A percentile compares a stretch with the other conserved stretches of the same genome.
phyloP scores from a whole-genome alignment of 805 yeast species.

The Zygotorulaspora danielsina region DNA sequence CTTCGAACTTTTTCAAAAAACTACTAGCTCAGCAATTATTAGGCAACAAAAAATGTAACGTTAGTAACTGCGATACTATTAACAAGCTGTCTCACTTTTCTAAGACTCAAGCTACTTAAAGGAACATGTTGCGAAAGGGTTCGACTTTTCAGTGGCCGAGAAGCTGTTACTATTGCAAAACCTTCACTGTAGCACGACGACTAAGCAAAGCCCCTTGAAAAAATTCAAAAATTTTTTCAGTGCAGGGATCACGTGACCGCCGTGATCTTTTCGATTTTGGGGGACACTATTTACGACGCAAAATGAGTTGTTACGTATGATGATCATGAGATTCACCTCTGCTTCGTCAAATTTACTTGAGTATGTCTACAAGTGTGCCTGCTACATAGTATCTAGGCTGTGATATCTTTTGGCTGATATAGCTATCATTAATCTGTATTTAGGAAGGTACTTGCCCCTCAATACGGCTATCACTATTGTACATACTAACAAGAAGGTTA shows the following conservation, averaged over 20 bases:
- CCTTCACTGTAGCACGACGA: background rate
- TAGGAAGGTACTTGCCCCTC: background rate
- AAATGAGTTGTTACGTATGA: background rate
- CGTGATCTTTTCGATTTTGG: background rate
- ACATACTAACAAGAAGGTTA: background rate
- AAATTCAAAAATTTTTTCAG: too few species aligned
- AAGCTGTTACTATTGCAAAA: background rate
- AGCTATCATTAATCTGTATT: conserved; percentile 1
- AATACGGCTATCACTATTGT: conserved; percentile 3
- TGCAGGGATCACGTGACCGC: too few species aligned
- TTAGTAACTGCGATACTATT: too few species aligned
- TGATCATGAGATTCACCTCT: too few species aligned
- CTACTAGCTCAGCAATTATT: background rate
- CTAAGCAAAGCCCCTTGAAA: conserved; percentile 4
- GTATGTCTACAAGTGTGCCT: too few species aligned
- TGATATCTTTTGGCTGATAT: background rate
- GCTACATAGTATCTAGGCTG: background rate
- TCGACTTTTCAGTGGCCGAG: too few species aligned
- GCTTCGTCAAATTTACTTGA: too few species aligned
- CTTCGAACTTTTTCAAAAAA: conserved; percentile 1
- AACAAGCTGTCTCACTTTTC: too few species aligned
- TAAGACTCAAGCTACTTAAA: too few species aligned
- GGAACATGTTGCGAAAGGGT: too few species aligned
- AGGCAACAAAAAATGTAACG: too few species aligned
- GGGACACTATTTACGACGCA: background rate